phyloP scores from a whole-genome alignment of 768 basidiomycete genomes.

The Peribolospora kevripleyi region DNA sequence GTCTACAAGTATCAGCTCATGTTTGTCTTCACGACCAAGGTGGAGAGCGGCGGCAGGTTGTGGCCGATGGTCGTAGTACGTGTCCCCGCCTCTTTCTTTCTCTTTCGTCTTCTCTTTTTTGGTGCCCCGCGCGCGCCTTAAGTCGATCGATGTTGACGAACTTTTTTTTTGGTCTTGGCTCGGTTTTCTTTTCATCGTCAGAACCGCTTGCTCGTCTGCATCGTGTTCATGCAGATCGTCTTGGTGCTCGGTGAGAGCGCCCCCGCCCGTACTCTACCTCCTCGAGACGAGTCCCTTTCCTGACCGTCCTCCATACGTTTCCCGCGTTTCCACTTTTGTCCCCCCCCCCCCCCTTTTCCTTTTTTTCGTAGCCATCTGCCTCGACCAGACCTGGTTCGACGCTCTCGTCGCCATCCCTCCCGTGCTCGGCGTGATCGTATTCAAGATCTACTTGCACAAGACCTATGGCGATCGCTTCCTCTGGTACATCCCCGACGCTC shows the following conservation, averaged over 20 bases:
- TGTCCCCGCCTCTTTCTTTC: conserved; percentile 8
- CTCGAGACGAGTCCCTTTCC: conserved; percentile 11
- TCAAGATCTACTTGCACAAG: conserved; percentile 62
- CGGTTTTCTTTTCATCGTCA: not conserved
- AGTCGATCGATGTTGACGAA: not conserved
- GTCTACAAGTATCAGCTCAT: conserved; percentile 84
- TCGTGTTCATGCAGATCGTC: conserved; percentile 55
- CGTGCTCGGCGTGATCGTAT: conserved; percentile 45
- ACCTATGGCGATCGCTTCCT: conserved; percentile 23
- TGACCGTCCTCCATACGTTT: conserved; percentile 62
- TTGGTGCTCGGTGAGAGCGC: conserved; percentile 12
- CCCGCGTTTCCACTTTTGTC: not conserved
- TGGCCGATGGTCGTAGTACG: conserved; percentile 27
- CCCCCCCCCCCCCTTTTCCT: not conserved
- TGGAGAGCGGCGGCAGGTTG: conserved; percentile 58
- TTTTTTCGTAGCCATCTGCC: conserved; percentile 42
- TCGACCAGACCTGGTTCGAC: conserved; percentile 46
- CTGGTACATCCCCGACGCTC: conserved; percentile 48
- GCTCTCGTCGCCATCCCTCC: conserved; percentile 65
- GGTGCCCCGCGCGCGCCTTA: not conserved
- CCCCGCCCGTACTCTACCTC: too few relatives aligned
- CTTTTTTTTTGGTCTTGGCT: not conserved
- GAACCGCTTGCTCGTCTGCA: conserved; percentile 57
- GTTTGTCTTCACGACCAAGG: conserved; percentile 70
- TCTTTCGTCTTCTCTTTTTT: not conserved